Evolutionary conservation across 2,329 filamentous ascomycete genomes (phyloP).

Genomic region (Alternaria gaisen): DNA sequence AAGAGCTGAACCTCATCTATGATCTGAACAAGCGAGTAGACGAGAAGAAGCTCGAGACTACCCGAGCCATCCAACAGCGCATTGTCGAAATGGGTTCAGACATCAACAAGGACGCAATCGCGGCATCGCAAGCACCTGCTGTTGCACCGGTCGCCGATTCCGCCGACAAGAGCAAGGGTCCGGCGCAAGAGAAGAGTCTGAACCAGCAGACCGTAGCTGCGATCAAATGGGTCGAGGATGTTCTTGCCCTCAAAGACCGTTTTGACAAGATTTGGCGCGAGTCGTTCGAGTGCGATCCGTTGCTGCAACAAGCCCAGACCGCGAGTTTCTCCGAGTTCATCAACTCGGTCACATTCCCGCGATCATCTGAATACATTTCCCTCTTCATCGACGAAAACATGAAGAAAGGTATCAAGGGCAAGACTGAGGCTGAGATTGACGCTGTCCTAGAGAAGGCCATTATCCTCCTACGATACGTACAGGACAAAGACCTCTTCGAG

Average conservation of each 20-base stretch:
- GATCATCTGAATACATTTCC: constrained; percentile 91
- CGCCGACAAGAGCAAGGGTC: constrained; percentile 60
- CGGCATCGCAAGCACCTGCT: constrained; percentile 64
- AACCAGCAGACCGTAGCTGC: constrained; percentile 87
- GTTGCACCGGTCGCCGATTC: constrained; percentile 54
- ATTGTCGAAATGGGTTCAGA: constrained; percentile 82
- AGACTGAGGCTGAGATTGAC: constrained; percentile 89
- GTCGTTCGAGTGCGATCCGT: constrained; percentile 78
- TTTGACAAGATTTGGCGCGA: constrained; percentile 80
- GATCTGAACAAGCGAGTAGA: constrained; percentile 81
- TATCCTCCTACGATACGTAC: constrained; percentile 83
- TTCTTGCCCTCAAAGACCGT: constrained; percentile 84
- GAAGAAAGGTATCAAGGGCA: constrained; percentile 91
- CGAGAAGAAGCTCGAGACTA: constrained; percentile 73
- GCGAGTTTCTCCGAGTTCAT: constrained; percentile 93
- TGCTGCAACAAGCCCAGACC: constrained; percentile 82
- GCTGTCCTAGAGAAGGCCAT: constrained; percentile 87
- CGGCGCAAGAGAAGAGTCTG: constrained; percentile 58
- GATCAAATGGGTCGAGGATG: constrained; percentile 94
- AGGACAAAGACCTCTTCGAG: constrained; percentile 94
- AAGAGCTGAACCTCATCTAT: constrained; percentile 84
- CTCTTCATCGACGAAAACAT: constrained; percentile 97
- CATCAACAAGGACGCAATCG: constrained; percentile 74
- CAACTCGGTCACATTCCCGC: constrained; percentile 74
- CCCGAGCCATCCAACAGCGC: constrained; percentile 73